These are phyloP conservation scores for Yamadazyma membranifaciens DNA, from an alignment of 1,139 yeast species.

Conservation along the genomic window DNA sequence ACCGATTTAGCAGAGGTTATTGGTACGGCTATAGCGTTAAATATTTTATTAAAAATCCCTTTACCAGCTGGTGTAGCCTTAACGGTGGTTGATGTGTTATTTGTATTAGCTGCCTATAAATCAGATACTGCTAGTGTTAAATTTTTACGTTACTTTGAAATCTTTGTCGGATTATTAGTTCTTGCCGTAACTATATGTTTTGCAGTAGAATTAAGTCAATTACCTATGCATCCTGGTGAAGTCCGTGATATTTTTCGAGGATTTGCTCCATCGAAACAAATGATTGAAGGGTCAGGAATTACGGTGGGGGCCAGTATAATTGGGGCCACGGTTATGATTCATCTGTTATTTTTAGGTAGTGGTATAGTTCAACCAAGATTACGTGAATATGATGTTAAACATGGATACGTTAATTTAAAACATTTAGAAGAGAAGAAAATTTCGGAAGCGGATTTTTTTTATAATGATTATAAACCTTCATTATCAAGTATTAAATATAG, in stretches of 20 bases:
- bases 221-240: slow-evolving; percentile 41
- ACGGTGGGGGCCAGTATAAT: slow-evolving; percentile 74
- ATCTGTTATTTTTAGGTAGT: slow-evolving; percentile 71
- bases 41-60: slow-evolving; percentile 66
- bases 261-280: slow-evolving; percentile 61
- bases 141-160: slow-evolving; percentile 65
- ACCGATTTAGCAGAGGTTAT: slow-evolving; percentile 87
- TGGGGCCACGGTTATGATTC: slow-evolving; percentile 87
- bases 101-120: slow-evolving; percentile 71
- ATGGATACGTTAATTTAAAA: slow-evolving; percentile 52
- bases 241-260: slow-evolving; percentile 63
- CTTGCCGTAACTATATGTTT: slow-evolving; percentile 70
- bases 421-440: slow-evolving; percentile 45
- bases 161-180: slow-evolving; percentile 65
- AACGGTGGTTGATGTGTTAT: slow-evolving; percentile 68
- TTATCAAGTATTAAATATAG: slow-evolving; percentile 63
- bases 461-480: slow-evolving; percentile 55
- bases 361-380: slow-evolving; percentile 73
- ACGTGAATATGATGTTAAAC: slow-evolving; percentile 59
- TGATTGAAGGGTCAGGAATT: slow-evolving; percentile 63
- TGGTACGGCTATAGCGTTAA: slow-evolving; percentile 83
- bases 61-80: slow-evolving; percentile 76
- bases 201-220: slow-evolving; percentile 60
- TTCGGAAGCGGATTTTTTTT: slow-evolving; percentile 20
- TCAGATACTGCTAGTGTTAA: slow-evolving; percentile 65